phyloP scores from a whole-genome alignment of 257 asterid genomes.

The Eucommia ulmoides region DNA sequence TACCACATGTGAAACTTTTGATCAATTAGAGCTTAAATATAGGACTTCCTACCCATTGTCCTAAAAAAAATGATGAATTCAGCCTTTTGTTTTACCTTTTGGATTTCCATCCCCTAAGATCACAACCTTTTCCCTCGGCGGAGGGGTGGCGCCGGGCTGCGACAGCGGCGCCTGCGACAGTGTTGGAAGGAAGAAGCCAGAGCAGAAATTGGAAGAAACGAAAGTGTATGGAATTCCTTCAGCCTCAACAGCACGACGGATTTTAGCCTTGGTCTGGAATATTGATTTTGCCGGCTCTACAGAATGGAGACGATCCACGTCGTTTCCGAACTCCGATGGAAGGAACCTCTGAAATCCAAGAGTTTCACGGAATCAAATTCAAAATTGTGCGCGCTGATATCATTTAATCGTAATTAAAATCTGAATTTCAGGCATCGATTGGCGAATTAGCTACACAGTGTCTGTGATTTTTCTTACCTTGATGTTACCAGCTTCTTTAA shows the following conservation, averaged over 20 bases:
- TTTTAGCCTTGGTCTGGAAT: constrained; percentile 3
- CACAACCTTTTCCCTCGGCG: background rate
- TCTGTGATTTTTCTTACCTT: no score
- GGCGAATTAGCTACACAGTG: no score
- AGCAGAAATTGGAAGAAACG: constrained; percentile 3
- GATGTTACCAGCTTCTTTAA: no score
- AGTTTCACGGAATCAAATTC: no score
- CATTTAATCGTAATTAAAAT: no score
- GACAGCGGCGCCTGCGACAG: no score
- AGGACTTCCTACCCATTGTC: no score
- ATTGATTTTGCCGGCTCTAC: background rate
- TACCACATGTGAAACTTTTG: no score
- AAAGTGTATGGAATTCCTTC: constrained; percentile 12
- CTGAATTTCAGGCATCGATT: no score
- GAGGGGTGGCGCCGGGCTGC: background rate
- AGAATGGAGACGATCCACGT: background rate
- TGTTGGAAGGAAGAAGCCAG: constrained; percentile 1
- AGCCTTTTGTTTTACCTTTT: background rate
- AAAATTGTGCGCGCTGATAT: no score
- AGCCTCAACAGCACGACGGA: constrained; percentile 7
- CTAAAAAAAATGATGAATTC: no score
- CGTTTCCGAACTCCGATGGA: background rate
- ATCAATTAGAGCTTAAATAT: no score
- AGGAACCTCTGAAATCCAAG: constrained; percentile 1
- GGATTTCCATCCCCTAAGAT: background rate